Base-by-base conservation (phyloP, 805 yeast species). In the Isabelozyma gotoi region DNA sequence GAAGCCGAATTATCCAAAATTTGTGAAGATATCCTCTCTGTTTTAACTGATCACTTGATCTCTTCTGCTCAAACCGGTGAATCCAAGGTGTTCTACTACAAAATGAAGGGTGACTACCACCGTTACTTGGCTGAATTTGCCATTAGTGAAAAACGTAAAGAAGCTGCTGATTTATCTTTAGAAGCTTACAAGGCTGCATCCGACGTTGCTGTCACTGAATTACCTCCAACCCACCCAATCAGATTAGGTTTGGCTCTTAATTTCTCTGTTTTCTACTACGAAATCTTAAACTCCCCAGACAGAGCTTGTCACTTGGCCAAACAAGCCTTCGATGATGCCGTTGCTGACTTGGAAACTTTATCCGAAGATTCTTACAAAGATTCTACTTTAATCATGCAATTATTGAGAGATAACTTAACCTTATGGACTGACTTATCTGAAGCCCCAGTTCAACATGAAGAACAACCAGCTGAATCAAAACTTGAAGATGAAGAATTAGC, bases 21-120 rank as follows among this genome's bases (percentile, higher is more conserved):
- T 63, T 90, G 97, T 73, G 95, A 89, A 63, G 97, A 91, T 68
- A 91, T 94, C 62, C 77, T 94, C 62, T 76, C 84, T 34, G 96
- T 92, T 50, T 81, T 94, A 66, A 84, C 89, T 54, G 79, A 87
- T 60, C 95, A 90, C 71, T 84, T 92, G 71, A 89, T 92, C 62
- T 91, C 97, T 56, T 78, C 92, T 51, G 97, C 98, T 51, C 88
- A 85, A 67, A 82, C 96, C 54, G 97, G 97, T 62, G 99, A 94
- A 76, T 90, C 97, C 40, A 90, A 92, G 80, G 98, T 92, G 44
- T 92, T 92, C 74, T 92, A 92, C 81, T 90, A 88, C 78, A 92
- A 92, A 82, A 92, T 92, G 98, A 92, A 92, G 78, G 99, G 98
- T 80, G 99, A 92, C 73, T 92, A 92, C 80, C 96, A 91, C 79